A percentile compares a stretch with the other conserved stretches of the same genome.
Evolutionary conservation across 176 grass and related monocot genomes (phyloP).

Genomic region (Leersia perrieri): DNA sequence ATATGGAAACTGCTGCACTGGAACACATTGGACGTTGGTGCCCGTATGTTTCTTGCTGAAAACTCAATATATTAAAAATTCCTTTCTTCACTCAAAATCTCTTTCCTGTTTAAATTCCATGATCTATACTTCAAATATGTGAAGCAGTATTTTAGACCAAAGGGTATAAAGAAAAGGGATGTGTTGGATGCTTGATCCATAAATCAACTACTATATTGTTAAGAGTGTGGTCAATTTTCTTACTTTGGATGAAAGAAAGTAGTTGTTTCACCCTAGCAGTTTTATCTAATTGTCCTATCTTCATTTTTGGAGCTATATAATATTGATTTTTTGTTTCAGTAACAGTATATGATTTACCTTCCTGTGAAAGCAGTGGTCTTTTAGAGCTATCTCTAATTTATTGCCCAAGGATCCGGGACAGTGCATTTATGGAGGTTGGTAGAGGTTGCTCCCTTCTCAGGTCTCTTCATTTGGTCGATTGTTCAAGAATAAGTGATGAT

Average conservation of each 20-base stretch:
- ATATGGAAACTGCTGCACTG: slow-evolving; percentile 75
- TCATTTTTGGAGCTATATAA: neutral
- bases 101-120: neutral
- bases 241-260: neutral
- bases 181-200: neutral
- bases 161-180: neutral
- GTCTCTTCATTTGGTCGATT: slow-evolving; percentile 73
- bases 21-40: slow-evolving; percentile 81
- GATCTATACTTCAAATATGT: slow-evolving; percentile 21
- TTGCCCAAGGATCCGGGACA: slow-evolving; percentile 75
- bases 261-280: neutral
- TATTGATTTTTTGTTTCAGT: neutral
- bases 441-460: slow-evolving; percentile 72
- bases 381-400: slow-evolving; percentile 75
- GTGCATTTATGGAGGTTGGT: slow-evolving; percentile 85
- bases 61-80: slow-evolving; percentile 20
- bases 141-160: neutral
- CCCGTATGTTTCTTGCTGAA: slow-evolving; percentile 59
- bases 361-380: slow-evolving; percentile 61
- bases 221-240: neutral
- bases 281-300: neutral
- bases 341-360: slow-evolving; percentile 14
- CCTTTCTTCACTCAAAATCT: slow-evolving; percentile 2
- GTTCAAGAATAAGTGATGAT: slow-evolving; percentile 72
- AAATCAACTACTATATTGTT: neutral